Evolutionary conservation across 345 rosid genomes (phyloP).

Genomic region (Citrus inodora): DNA sequence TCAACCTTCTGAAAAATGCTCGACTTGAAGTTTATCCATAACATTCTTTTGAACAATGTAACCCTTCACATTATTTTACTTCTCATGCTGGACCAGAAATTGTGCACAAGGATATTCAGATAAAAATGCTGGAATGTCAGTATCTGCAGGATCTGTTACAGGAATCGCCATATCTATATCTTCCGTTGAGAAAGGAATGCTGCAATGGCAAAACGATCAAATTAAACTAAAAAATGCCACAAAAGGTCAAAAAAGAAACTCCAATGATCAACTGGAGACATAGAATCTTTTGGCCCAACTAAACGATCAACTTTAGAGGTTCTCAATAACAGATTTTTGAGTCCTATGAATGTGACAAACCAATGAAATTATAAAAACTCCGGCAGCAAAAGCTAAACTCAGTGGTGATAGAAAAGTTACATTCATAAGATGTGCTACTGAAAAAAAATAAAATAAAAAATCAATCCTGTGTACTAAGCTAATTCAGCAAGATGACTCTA

Average conservation of each 20-base stretch:
- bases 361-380: no score
- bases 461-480: neutral
- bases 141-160: constrained; percentile 61
- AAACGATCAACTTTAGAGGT: neutral
- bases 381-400: no score
- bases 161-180: constrained; percentile 95
- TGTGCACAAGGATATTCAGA: constrained; percentile 67
- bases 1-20: neutral
- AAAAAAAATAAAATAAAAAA: neutral
- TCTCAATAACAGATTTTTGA: neutral
- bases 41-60: neutral
- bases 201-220: constrained; percentile 26
- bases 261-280: neutral
- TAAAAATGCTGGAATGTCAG: constrained; percentile 53
- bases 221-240: neutral
- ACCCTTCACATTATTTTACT: constrained; percentile 8
- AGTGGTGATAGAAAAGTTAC: no score
- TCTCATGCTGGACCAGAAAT: constrained; percentile 40
- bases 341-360: no score
- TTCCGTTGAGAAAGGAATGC: constrained; percentile 95
- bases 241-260: neutral
- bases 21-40: neutral
- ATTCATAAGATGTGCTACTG: no score
- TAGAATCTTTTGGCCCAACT: neutral
- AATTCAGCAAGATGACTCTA: neutral